A percentile compares a stretch with the other conserved stretches of the same genome.
Evolutionary conservation across 768 basidiomycete genomes (phyloP).

Genomic region (Baorangia bicolor): DNA sequence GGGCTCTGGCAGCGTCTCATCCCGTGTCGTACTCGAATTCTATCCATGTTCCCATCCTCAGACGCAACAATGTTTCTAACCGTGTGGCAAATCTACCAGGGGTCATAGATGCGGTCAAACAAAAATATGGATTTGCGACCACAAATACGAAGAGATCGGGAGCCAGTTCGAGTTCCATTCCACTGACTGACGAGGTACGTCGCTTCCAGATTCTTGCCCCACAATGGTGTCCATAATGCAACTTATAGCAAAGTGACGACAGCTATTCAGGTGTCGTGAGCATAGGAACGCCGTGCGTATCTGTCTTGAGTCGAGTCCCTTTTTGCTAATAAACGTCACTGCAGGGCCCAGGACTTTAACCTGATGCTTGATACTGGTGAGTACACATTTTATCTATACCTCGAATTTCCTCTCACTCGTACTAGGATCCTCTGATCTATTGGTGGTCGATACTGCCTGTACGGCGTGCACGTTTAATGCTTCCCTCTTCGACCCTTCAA

Average conservation of each 20-base stretch:
- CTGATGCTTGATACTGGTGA: slow-evolving; percentile 82
- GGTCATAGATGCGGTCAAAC: slow-evolving; percentile 42
- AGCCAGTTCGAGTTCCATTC: slow-evolving; percentile 17
- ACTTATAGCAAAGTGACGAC: slow-evolving; percentile 44
- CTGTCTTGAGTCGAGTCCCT: neutral
- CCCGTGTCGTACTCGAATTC: slow-evolving; percentile 29
- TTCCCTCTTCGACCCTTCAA: slow-evolving; percentile 42
- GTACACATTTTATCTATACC: neutral
- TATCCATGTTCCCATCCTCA: slow-evolving; percentile 47
- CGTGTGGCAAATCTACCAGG: slow-evolving; percentile 34
- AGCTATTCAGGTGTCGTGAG: slow-evolving; percentile 53
- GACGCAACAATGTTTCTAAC: slow-evolving; percentile 13
- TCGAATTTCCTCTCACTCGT: neutral
- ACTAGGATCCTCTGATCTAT: slow-evolving; percentile 66
- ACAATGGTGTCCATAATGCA: neutral
- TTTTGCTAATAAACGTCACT: neutral
- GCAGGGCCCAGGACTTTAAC: slow-evolving; percentile 64
- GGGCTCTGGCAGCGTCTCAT: slow-evolving; percentile 19
- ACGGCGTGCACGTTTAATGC: slow-evolving; percentile 36
- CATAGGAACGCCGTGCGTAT: slow-evolving; percentile 62
- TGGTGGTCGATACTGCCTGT: slow-evolving; percentile 64
- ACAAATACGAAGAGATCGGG: slow-evolving; percentile 28
- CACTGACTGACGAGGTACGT: slow-evolving; percentile 44
- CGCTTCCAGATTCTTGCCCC: neutral
- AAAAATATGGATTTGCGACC: slow-evolving; percentile 42